Conservation (phyloP, 805 yeast species). For the Saccharomycopsis fodiens region DNA sequence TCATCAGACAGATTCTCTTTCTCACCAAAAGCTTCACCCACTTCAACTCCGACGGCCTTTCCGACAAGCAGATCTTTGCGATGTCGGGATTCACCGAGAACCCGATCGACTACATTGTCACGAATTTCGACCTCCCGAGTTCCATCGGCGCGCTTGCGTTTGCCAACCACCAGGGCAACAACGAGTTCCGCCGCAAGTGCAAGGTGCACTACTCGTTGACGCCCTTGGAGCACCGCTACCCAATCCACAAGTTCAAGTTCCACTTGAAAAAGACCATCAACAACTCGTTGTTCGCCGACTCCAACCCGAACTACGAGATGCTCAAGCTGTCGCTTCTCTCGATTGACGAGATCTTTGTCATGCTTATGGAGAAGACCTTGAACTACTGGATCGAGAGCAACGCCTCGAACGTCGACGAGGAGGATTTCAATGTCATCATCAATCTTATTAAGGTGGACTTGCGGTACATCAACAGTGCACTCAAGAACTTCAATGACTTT, state of each 20-base stretch:
- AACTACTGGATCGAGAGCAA: slow-evolving; percentile 15
- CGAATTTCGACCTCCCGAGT: neutral
- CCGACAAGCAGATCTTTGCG: slow-evolving; percentile 5
- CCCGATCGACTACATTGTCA: slow-evolving; percentile 2
- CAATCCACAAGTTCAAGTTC: slow-evolving; percentile 1
- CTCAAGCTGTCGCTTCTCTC: slow-evolving; percentile 4
- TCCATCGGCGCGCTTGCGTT: neutral
- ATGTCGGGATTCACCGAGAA: slow-evolving; percentile 8
- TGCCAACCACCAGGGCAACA: slow-evolving; percentile 1
- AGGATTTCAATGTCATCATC: slow-evolving; percentile 14
- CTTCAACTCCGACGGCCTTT: neutral
- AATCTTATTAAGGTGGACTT: slow-evolving; percentile 18
- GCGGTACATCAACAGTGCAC: slow-evolving; percentile 12
- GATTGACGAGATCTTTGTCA: slow-evolving; percentile 11
- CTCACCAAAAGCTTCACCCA: neutral
- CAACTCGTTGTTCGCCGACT: slow-evolving; percentile 1
- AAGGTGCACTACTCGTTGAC: neutral
- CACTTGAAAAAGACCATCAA: neutral
- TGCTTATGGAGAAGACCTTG: slow-evolving; percentile 11
- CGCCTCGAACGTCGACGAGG: slow-evolving; percentile 10
- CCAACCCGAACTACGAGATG: slow-evolving; percentile 12
- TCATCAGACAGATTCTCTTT: neutral
- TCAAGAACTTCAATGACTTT: slow-evolving; percentile 3
- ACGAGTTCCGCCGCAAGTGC: neutral
- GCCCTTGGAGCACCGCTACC: slow-evolving; percentile 2